These are phyloP conservation scores for Daldinia caldariorum DNA, from an alignment of 495 filamentous ascomycete genomes.

Conservation along the genomic window DNA sequence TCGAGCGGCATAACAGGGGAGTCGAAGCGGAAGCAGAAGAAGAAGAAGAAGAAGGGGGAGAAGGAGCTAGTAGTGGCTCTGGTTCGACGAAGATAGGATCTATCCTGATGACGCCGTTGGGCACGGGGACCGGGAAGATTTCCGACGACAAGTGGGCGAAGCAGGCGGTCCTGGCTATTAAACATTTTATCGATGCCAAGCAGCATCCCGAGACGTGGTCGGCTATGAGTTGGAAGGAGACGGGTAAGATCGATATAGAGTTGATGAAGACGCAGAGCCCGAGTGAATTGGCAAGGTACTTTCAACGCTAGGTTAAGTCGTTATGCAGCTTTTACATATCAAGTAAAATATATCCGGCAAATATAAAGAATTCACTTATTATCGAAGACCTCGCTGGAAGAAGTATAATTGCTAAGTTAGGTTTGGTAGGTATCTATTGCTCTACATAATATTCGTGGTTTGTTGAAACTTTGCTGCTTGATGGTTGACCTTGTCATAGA, in stretches of 20 bases:
- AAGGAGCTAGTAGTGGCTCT: too few relatives aligned
- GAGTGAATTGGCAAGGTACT: neutral
- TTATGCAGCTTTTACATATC: neutral
- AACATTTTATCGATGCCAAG: constrained; percentile 7
- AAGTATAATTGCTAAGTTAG: too few relatives aligned
- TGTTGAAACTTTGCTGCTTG: neutral
- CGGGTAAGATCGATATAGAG: neutral
- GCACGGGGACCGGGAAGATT: neutral
- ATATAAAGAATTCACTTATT: too few relatives aligned
- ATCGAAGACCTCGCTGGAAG: too few relatives aligned
- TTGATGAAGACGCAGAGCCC: neutral
- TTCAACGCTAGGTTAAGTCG: neutral
- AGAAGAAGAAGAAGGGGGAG: too few relatives aligned
- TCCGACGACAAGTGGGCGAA: constrained; percentile 10
- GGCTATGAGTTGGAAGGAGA: neutral
- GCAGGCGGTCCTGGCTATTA: constrained; percentile 1
- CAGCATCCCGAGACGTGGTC: constrained; percentile 6
- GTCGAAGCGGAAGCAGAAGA: neutral
- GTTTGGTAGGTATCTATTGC: too few relatives aligned
- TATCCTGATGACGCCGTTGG: constrained; percentile 10
- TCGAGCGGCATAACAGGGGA: neutral
- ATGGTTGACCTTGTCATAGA: neutral
- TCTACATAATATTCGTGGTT: too few relatives aligned
- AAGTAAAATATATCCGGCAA: too few relatives aligned
- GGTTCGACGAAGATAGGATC: neutral